These are phyloP conservation scores for Paramecium sonneborni DNA, from an alignment of 73 alveolate species.

Conservation along the genomic window DNA sequence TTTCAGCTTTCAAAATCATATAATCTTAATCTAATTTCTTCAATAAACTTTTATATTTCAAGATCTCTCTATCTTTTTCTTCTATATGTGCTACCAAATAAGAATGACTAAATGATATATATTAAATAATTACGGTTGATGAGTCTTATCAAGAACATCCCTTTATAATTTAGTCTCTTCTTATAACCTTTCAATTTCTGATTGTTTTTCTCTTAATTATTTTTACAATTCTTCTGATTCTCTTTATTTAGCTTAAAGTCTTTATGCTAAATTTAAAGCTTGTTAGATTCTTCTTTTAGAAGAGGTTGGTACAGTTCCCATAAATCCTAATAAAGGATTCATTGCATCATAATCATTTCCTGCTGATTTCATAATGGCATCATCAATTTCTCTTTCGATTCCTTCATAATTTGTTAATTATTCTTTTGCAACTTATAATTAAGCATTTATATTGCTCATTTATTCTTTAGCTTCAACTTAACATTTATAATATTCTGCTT, in stretches of 20 bases:
- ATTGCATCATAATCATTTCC: constrained; percentile 67
- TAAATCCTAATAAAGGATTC: constrained; percentile 70
- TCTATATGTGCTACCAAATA: constrained; percentile 73
- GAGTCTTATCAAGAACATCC: constrained; percentile 75
- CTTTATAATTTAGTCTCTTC: constrained; percentile 72
- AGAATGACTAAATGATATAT: constrained; percentile 63
- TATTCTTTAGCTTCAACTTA: constrained; percentile 75
- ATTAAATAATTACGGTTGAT: constrained; percentile 67
- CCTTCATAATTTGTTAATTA: constrained; percentile 83
- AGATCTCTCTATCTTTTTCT: constrained; percentile 75
- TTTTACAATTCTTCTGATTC: constrained; percentile 72
- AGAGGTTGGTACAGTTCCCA: constrained; percentile 85
- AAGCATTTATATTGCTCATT: constrained; percentile 78
- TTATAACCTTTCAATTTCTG: constrained; percentile 68
- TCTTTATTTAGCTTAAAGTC: constrained; percentile 80
- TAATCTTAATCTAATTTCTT: constrained; percentile 63
- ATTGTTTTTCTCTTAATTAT: constrained; percentile 63
- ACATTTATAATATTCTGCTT: constrained; percentile 82
- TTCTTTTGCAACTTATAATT: constrained; percentile 83
- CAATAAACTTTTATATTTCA: constrained; percentile 69
- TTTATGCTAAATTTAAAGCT: constrained; percentile 79
- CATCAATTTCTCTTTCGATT: constrained; percentile 88
- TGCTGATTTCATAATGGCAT: constrained; percentile 85
- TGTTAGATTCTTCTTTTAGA: constrained; percentile 87
- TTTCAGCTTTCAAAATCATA: constrained; percentile 66